Evolutionary conservation across 2,329 filamentous ascomycete genomes (phyloP), one percentile per base, ranked within the genome.

Genomic region (Sporothrix euskadiensis): DNA sequence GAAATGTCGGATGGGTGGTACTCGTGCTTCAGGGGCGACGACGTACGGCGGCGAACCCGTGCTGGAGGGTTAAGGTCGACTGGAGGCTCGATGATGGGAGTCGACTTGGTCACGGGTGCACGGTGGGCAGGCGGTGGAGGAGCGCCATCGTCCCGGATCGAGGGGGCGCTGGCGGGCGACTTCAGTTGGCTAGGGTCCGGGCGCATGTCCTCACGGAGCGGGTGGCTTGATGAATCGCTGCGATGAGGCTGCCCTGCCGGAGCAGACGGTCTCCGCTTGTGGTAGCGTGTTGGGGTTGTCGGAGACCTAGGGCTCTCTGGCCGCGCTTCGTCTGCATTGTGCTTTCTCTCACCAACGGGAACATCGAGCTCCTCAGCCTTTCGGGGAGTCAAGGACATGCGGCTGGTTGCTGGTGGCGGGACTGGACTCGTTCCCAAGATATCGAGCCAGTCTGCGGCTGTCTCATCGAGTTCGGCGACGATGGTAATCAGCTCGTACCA

Each of bases 1-100:
- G 88, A 89, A 66, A 85, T 82, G 69, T 90, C 88, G 0, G 96
- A 98, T 16, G 95, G 95, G 75, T 94, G 91, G 78, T 98, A 99
- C 82, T 99, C 95, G 80, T 98, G 95, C 83, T 99, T 99, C 69
- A 99, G 85, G 0, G 96, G 96, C 1, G 96, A 99, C 0, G 96
- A 98, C 1, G 90, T 92, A 22, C 94, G 89, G 61, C 94, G 89
- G 79, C 91, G 88, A 30, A 88, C 76, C 81, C 81, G 85, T 76
- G 80, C 80, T 77, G 80, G 82, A 80, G 75, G 83, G 78, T 73
- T 82, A 77, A 77, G 81, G 77, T 83, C 90, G 78, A 79, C 84
- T 79, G 80, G 90, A 76, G 80, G 85, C 73, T 74, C 84, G 82
- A 78, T 83, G 80, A 76, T 79, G 68, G 80, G 78, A 76, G 82